Conservation (phyloP, 2,329 filamentous ascomycete genomes). For the Trichoderma oligosporum region DNA sequence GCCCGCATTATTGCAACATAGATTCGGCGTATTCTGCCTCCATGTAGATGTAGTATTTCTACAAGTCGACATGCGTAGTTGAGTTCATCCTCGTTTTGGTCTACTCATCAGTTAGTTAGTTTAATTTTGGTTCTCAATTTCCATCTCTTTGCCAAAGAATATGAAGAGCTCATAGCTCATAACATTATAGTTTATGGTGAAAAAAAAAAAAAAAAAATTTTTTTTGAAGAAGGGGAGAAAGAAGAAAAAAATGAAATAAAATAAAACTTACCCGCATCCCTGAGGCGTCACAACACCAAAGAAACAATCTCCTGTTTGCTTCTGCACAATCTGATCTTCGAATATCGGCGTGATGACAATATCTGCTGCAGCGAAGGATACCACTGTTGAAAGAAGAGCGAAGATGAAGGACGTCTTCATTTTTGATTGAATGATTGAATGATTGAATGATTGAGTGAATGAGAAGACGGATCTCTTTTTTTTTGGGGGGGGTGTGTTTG, state of each 20-base stretch:
- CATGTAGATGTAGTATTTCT: too few relatives aligned
- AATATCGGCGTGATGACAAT: constrained; percentile 54
- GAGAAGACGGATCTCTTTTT: neutral
- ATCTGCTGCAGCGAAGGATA: constrained; percentile 48
- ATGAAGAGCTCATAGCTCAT: too few relatives aligned
- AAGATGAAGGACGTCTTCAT: constrained; percentile 32
- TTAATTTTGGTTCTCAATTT: too few relatives aligned
- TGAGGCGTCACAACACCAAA: constrained; percentile 54
- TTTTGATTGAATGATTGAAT: constrained; percentile 5
- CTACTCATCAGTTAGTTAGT: neutral
- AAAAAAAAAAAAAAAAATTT: neutral
- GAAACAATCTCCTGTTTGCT: constrained; percentile 48
- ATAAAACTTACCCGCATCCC: constrained; percentile 52
- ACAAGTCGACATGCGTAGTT: too few relatives aligned
- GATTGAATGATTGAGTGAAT: too few relatives aligned
- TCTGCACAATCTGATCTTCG: constrained; percentile 49
- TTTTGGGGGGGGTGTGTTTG: neutral
- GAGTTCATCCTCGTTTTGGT: neutral
- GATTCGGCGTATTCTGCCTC: too few relatives aligned
- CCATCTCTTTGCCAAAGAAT: too few relatives aligned
- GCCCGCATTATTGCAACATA: too few relatives aligned
- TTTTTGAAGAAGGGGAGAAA: neutral
- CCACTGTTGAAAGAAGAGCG: constrained; percentile 41
- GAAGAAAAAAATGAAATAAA: neutral
- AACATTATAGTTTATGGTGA: neutral